Base-by-base conservation (phyloP, 257 asterid species). In the Solanum rostratum region DNA sequence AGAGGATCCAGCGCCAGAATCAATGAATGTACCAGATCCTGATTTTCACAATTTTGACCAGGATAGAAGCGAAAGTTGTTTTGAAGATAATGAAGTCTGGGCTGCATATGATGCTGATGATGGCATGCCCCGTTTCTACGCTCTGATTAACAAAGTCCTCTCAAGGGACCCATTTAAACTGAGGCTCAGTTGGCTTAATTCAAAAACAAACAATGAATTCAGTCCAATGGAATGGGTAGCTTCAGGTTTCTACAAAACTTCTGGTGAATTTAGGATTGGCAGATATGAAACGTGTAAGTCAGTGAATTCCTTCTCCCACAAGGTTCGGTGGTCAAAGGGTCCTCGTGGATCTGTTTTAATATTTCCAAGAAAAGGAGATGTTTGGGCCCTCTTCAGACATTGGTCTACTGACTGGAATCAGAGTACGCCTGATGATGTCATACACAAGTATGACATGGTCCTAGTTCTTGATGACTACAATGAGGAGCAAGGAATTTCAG, bases 1-100 rank as follows among this genome's bases (percentile, higher is more conserved):
- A 70, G 91, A 52, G 57, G 86, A 74, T 43, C 54, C 74, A 79
- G 79, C 60, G 68, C 84, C 54, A 15, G 88, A 89, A 68, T 41
- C 92, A 19, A 92, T 95, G 95, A 90, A 79, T 88, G 97, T 93
- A 63, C 97, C 97, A 68, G 99, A 95, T 81, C 85, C 90, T 2
- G 90, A 87, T 83, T 87, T 87, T 78, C 88, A 87, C 73, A 86
- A 87, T 85, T 87, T 87, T 79, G 90, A 87, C 63, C 59, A 65
- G 85, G 86, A 85, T 29, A 66, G 88, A 81, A 85, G 74, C 45
- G 90, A 87, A 85, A 54, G 78, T 78, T 85, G 83, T 33, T 85
- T 87, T 46, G 80, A 43, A 78, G 90, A 85, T 20, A 85, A 83
- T 45, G 88, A 87, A 83, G 85, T 87, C 78, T 87, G 90, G 90